Percentiles rank a stretch among this genome's conserved stretches.
Evolutionary conservation across 768 basidiomycete genomes (phyloP).

Genomic region (Kondoa malvinella): DNA sequence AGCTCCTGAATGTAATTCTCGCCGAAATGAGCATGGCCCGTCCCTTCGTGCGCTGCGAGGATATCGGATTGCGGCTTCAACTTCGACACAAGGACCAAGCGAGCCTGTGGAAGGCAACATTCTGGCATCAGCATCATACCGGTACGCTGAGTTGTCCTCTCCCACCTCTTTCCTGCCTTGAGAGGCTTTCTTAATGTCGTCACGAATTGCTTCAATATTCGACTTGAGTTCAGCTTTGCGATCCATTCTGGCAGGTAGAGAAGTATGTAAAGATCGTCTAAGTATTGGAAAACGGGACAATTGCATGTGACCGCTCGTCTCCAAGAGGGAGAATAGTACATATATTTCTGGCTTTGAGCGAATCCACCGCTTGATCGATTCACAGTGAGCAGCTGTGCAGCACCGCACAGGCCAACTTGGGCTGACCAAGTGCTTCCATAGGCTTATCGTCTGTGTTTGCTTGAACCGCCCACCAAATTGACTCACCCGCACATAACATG

Average conservation of each 20-base stretch:
- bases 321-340: not conserved
- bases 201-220: slow-evolving; percentile 18
- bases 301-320: not conserved
- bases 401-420: no score
- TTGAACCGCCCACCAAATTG: no score
- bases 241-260: slow-evolving; percentile 3
- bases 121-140: not conserved
- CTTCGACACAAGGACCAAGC: slow-evolving; percentile 80
- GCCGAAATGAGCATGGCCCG: slow-evolving; percentile 54
- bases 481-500: not conserved
- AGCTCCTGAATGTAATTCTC: slow-evolving; percentile 90
- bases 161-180: slow-evolving; percentile 1
- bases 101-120: slow-evolving; percentile 40
- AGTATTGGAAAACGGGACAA: not conserved
- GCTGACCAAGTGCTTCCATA: no score
- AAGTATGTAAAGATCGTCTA: not conserved
- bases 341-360: not conserved
- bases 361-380: no score
- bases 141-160: not conserved
- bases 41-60: slow-evolving; percentile 53
- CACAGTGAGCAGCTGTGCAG: no score
- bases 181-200: slow-evolving; percentile 16
- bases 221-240: slow-evolving; percentile 22
- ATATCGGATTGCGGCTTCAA: slow-evolving; percentile 79
- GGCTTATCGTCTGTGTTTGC: no score